These are phyloP conservation scores for Synchytrium microbalum DNA, from an alignment of 371 early-diverging fungal genomes.

Conservation along the genomic window DNA sequence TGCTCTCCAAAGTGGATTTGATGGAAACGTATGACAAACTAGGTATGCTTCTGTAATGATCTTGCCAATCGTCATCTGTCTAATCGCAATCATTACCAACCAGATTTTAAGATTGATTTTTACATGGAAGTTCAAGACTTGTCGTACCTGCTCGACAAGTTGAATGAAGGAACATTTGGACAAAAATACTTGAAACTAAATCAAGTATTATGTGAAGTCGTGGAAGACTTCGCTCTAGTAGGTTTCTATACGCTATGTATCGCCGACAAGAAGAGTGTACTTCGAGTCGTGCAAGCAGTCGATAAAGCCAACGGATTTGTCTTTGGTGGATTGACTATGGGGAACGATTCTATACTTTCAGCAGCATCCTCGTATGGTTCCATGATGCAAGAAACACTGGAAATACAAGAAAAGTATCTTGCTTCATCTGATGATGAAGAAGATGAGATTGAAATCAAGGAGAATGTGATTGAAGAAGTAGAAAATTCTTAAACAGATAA, in stretches of 20 bases:
- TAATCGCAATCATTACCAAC: conserved; percentile 18
- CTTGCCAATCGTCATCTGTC: neutral
- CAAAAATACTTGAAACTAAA: conserved; percentile 65
- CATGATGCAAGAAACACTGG: neutral
- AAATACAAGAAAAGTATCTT: conserved; percentile 4
- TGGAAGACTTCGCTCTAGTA: conserved; percentile 86
- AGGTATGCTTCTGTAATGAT: conserved; percentile 28
- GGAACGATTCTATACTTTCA: conserved; percentile 59
- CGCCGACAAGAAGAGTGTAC: conserved; percentile 77
- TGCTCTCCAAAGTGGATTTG: conserved; percentile 50
- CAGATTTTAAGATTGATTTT: conserved; percentile 75
- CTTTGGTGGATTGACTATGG: conserved; percentile 70
- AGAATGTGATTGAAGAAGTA: neutral
- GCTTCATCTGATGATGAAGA: neutral
- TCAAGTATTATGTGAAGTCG: conserved; percentile 73
- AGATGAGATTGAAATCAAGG: neutral
- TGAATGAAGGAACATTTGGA: conserved; percentile 55
- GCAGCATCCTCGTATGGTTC: conserved; percentile 2
- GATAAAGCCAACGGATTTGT: conserved; percentile 92
- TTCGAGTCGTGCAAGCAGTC: conserved; percentile 62
- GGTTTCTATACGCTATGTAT: conserved; percentile 84
- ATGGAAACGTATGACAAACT: conserved; percentile 54
- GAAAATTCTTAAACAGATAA: neutral
- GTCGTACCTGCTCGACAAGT: conserved; percentile 60
- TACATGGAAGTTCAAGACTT: conserved; percentile 92